Evolutionary conservation across 306 rosid species (phyloP).

Genomic region (Calophaca sinica): DNA sequence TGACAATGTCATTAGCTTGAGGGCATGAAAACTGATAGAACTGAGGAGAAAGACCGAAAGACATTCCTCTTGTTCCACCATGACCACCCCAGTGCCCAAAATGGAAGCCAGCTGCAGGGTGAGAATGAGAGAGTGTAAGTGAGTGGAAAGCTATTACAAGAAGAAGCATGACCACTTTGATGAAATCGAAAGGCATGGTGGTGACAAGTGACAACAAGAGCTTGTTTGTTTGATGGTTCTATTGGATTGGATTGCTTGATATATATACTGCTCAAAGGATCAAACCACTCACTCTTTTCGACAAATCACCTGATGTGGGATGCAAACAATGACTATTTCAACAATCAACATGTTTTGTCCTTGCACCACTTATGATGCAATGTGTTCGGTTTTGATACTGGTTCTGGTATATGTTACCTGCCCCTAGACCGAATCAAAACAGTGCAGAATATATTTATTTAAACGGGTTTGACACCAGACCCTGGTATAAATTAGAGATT

Average conservation of each 20-base stretch:
- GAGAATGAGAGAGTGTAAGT: slow-evolving; percentile 49
- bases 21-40: slow-evolving; percentile 82
- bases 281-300: slow-evolving; percentile 55
- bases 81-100: slow-evolving; percentile 64
- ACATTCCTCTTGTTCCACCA: slow-evolving; percentile 52
- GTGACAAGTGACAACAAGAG: slow-evolving; percentile 12
- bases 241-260: slow-evolving; percentile 41
- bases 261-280: slow-evolving; percentile 40
- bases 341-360: slow-evolving; percentile 36
- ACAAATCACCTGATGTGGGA: slow-evolving; percentile 57
- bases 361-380: slow-evolving; percentile 24
- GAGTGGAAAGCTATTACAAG: slow-evolving; percentile 45
- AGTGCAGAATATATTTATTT: slow-evolving; percentile 9
- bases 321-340: slow-evolving; percentile 56
- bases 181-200: slow-evolving; percentile 63
- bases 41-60: slow-evolving; percentile 65
- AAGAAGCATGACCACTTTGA: slow-evolving; percentile 34
- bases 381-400: slow-evolving; percentile 35
- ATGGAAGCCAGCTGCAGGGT: slow-evolving; percentile 58
- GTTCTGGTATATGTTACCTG: slow-evolving; percentile 48
- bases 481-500: not conserved
- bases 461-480: not conserved
- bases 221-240: not conserved
- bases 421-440: slow-evolving; percentile 45
- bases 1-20: slow-evolving; percentile 78